Base-by-base conservation (phyloP, 257 asterid genomes). In the Linaria vulgaris region DNA sequence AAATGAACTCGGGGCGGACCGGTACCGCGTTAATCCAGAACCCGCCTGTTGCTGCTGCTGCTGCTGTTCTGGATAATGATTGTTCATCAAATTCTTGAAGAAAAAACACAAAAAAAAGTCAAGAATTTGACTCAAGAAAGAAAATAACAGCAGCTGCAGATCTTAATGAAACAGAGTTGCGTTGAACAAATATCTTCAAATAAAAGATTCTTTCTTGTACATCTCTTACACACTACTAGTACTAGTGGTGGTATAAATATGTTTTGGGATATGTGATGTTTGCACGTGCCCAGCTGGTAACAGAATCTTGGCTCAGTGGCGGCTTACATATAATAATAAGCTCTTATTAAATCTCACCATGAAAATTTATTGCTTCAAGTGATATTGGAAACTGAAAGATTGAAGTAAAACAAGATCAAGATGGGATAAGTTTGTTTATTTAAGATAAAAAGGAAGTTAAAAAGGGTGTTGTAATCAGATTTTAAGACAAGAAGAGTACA, bases 1-100 rank as follows among this genome's bases (percentile, higher is more conserved):
- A 58, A 79, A 90, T 0, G 97, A 83, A 66, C 95, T 90, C 37
- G 97, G 97, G 9, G 97, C 97, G 13, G 96, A 90, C 50, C 84
- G 73, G 17, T 90, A 88, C 6, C 96, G 85, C 46, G 89, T 76
- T 69, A 89, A 69, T 21, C 95, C 94, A 21, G 82, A 51, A 34
- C 59, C 81, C 73, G 38, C 31, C 76, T 69, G 72, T 48, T 74
- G 63, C 43, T 31, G 23, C 38, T 76, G 69, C 9, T 57, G 68
- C n/a, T 70, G 73, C 48, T 72, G 69, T 12, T 63, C 64, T 1
- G 23, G 67, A 3, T 69, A 58, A 46, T 72, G 43, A 56, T 58
- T 48, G 52, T 61, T 62, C 84, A 79, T 79, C 56, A 34, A 69
- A 16, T 66, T 38, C 14, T 21, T 3, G 9, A 25, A 21, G 0